Evolutionary conservation across 257 asterid genomes (phyloP).

Genomic region (Verbascum thapsus): DNA sequence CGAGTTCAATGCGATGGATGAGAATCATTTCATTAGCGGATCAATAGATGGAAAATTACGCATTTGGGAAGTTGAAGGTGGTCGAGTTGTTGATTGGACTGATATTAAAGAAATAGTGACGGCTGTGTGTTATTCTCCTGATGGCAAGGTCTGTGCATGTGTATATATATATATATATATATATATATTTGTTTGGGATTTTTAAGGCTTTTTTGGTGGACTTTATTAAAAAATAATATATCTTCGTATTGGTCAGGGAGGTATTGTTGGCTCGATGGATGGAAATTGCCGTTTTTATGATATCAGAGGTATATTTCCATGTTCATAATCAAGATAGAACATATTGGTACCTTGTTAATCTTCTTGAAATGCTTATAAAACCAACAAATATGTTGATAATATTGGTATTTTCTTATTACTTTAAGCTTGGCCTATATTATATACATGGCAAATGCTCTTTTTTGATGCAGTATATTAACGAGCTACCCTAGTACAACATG

Average conservation of each 20-base stretch:
- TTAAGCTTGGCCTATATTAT: too few species aligned
- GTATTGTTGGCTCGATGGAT: slow-evolving; percentile 80
- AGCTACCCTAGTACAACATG: too few species aligned
- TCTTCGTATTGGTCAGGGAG: slow-evolving; percentile 57
- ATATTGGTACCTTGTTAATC: too few species aligned
- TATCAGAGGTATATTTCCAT: slow-evolving; percentile 71
- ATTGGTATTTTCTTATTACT: too few species aligned
- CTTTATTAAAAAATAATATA: slow-evolving; percentile 15
- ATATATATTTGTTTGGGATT: slow-evolving; percentile 3
- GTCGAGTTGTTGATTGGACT: slow-evolving; percentile 81
- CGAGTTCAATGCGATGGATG: slow-evolving; percentile 80
- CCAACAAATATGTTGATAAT: neutral
- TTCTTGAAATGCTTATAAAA: too few species aligned
- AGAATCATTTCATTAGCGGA: slow-evolving; percentile 78
- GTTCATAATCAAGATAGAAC: too few species aligned
- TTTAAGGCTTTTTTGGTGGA: neutral
- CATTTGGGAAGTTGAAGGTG: slow-evolving; percentile 73
- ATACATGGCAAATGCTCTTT: too few species aligned
- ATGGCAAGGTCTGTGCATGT: slow-evolving; percentile 68
- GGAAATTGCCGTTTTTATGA: slow-evolving; percentile 79
- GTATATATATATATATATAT: too few species aligned
- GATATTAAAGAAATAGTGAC: slow-evolving; percentile 80
- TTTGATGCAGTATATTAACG: too few species aligned
- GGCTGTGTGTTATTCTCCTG: slow-evolving; percentile 73
- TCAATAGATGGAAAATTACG: slow-evolving; percentile 85